A percentile compares a stretch with the other conserved stretches of the same genome.
Conservation (phyloP, 2,329 filamentous ascomycete species). For the Exophiala aquamarina region DNA sequence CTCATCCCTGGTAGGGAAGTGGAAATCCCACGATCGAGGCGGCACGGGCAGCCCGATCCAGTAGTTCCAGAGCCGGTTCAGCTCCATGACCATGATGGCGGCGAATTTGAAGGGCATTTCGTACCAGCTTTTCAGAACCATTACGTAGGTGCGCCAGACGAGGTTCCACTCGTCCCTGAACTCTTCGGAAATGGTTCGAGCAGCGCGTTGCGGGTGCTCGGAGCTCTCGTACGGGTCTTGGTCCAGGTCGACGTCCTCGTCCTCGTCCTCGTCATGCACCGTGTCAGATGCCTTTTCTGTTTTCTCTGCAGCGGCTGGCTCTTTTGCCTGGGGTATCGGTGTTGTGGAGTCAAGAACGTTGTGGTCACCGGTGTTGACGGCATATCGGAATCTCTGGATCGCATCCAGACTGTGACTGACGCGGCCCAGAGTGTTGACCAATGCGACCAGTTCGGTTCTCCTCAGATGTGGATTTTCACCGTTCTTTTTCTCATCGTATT, state of each 20-base stretch:
- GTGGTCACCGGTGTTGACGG: slow-evolving; percentile 37
- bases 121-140: slow-evolving; percentile 70
- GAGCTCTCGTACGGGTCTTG: slow-evolving; percentile 37
- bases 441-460: slow-evolving; percentile 86
- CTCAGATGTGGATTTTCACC: slow-evolving; percentile 70
- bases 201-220: no score
- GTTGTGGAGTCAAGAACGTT: slow-evolving; percentile 16
- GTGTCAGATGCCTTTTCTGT: not conserved
- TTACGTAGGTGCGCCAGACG: slow-evolving; percentile 62
- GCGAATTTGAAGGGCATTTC: slow-evolving; percentile 67
- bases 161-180: slow-evolving; percentile 64
- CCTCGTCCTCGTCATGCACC: not conserved
- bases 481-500: slow-evolving; percentile 71
- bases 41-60: slow-evolving; percentile 64
- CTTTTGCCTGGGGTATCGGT: slow-evolving; percentile 6
- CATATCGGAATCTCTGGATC: slow-evolving; percentile 67
- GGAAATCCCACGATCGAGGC: slow-evolving; percentile 57
- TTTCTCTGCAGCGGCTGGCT: not conserved
- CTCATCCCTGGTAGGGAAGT: slow-evolving; percentile 45
- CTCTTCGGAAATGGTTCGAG: slow-evolving; percentile 45
- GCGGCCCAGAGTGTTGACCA: slow-evolving; percentile 90
- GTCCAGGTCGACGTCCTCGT: slow-evolving; percentile 42
- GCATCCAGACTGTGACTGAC: slow-evolving; percentile 78
- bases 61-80: slow-evolving; percentile 57
- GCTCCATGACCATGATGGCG: slow-evolving; percentile 55